Evolutionary conservation across 108 stramenopile species (phyloP).

Genomic region (Cyclotella cryptica): DNA sequence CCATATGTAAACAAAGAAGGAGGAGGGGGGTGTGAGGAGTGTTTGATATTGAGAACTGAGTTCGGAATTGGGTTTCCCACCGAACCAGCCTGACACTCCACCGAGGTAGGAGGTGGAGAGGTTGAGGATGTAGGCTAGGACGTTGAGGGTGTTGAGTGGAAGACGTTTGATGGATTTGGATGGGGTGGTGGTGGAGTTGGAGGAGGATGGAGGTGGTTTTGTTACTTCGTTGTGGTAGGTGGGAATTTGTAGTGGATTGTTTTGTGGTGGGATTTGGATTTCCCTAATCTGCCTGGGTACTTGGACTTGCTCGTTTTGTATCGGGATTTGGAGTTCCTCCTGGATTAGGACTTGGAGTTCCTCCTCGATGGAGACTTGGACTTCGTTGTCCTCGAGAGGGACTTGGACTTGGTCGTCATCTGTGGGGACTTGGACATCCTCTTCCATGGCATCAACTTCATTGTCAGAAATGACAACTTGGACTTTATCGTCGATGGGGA

Average conservation of each 20-base stretch:
- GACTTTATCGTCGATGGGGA: no score
- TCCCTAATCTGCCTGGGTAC: background rate
- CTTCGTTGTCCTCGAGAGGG: no score
- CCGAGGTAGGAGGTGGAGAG: slow-evolving; percentile 62
- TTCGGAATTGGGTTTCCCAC: slow-evolving; percentile 55
- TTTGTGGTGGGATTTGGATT: background rate
- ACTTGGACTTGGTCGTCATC: no score
- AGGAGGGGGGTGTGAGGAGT: slow-evolving; percentile 74
- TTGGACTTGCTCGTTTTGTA: background rate
- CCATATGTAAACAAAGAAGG: slow-evolving; percentile 83
- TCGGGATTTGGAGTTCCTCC: no score
- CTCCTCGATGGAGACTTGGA: no score
- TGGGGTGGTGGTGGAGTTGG: slow-evolving; percentile 1
- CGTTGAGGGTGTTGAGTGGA: slow-evolving; percentile 48
- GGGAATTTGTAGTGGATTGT: background rate
- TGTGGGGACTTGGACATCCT: no score
- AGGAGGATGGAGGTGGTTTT: background rate
- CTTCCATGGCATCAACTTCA: no score
- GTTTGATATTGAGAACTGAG: slow-evolving; percentile 80
- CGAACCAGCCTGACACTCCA: slow-evolving; percentile 43
- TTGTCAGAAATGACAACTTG: no score
- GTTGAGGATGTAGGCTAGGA: slow-evolving; percentile 71
- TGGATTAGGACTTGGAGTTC: no score
- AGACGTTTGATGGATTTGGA: background rate
- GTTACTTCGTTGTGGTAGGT: background rate